phyloP scores from a whole-genome alignment of 2,329 filamentous ascomycete species.

The Neopestalotiopsis sp. region DNA sequence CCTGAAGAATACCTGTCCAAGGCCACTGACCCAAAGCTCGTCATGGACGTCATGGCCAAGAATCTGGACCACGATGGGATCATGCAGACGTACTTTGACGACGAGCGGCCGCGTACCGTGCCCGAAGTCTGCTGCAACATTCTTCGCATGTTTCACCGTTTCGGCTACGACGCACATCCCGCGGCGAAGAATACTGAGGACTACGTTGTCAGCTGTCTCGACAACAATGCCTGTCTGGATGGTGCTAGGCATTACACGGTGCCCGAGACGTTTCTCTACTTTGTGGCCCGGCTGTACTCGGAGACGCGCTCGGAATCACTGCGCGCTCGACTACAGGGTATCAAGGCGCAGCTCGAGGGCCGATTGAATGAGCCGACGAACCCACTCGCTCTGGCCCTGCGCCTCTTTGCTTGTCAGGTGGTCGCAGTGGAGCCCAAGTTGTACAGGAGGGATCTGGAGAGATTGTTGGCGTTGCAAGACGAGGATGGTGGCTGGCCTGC shows the following conservation, averaged over 20 bases:
- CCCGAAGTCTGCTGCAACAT: constrained; percentile 31
- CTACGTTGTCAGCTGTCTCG: constrained; percentile 25
- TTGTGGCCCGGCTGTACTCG: constrained; percentile 21
- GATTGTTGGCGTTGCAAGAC: constrained; percentile 23
- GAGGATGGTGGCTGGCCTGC: constrained; percentile 28
- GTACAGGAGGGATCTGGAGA: constrained; percentile 22
- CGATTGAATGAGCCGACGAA: constrained; percentile 21
- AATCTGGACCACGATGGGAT: constrained; percentile 24
- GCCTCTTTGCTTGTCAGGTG: constrained; percentile 22
- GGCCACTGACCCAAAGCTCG: neutral
- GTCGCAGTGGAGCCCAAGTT: constrained; percentile 11
- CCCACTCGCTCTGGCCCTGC: constrained; percentile 23
- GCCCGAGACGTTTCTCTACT: constrained; percentile 28
- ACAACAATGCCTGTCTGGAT: constrained; percentile 24
- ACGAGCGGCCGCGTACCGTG: constrained; percentile 22
- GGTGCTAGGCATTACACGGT: constrained; percentile 24
- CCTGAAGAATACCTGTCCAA: neutral
- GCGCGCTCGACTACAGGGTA: constrained; percentile 8
- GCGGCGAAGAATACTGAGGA: constrained; percentile 23
- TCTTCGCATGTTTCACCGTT: constrained; percentile 26
- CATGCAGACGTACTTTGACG: constrained; percentile 27
- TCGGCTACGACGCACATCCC: constrained; percentile 23
- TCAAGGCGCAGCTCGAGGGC: constrained; percentile 19
- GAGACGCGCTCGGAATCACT: constrained; percentile 19
- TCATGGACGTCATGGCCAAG: constrained; percentile 10